Evolutionary conservation across 805 yeast species (phyloP), one percentile per base, ranked within the genome.

Genomic region (Yamadazyma olivae): DNA sequence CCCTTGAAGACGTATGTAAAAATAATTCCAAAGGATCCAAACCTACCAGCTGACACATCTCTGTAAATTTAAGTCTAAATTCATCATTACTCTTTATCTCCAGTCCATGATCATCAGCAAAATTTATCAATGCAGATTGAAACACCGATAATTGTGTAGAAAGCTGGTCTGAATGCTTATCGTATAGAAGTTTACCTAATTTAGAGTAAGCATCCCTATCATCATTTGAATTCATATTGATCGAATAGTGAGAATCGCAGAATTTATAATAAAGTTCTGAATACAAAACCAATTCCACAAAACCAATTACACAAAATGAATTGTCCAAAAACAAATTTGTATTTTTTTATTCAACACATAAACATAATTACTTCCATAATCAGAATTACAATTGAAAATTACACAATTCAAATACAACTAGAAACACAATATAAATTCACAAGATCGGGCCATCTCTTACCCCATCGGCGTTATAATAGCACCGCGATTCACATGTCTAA

Each of bases 41-140:
- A 1, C 96, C 96, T 19, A 89, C 80, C 46, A 81, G 75, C 3
- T 74, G 65, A 50, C 96, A 88, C 64, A 90, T 80, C 40, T 75
- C 73, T 24, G 86, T 78, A 56, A 89, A 87, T 52, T 85, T 81
- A 19, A 72, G 63, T 20, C 95, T 66, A 49, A 88, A 75, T 38
- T 77, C 77, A 0, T 81, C 70, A 53, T 85, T 81, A 31, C 67
- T 68, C 35, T 74, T 61, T 29, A 90, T 79, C 45, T 83, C 88
- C 6, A 70, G 68, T 8, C 81, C 79, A 53, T 89, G 88, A 16
- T 80, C 82, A 27, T 66, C 67, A 10, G 93, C 88, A 58, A 87
- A 87, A 45, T 77, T 77, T n/a, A 82, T 59, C 24, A 91, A 63
- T 1, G 89, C 87, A 24, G 79, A 73, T 53, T 85, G 95, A 52